Conservation (phyloP, 2,329 filamentous ascomycete genomes). For the Trichothecium roseum region DNA sequence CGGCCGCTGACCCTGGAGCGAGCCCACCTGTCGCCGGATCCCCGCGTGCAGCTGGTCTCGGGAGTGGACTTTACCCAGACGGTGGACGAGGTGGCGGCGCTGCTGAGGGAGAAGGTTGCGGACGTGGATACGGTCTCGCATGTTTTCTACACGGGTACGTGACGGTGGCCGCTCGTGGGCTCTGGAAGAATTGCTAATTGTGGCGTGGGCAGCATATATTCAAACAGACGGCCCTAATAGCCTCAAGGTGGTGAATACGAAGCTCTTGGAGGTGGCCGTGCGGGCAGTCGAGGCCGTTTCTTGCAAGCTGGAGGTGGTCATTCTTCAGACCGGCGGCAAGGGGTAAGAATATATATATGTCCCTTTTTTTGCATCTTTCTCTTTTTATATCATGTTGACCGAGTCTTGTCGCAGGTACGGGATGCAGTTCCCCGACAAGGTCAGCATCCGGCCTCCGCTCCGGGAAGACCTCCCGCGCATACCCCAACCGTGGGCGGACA, state of each 20-base stretch:
- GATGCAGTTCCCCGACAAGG: conserved; percentile 6
- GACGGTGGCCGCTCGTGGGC: too few species aligned
- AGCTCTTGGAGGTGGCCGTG: conserved; percentile 4
- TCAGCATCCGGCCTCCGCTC: conserved; percentile 6
- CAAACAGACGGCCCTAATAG: conserved; percentile 1
- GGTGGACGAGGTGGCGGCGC: conserved; percentile 3
- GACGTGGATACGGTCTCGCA: conserved; percentile 8
- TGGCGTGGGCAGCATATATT: conserved; percentile 8
- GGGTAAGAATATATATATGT: conserved; percentile 1
- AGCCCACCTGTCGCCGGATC: conserved; percentile 3
- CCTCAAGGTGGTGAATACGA: conserved; percentile 2
- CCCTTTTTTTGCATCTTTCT: too few species aligned
- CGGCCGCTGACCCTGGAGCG: conserved; percentile 5
- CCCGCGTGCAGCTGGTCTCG: conserved; percentile 5
- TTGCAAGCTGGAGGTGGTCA: conserved; percentile 4
- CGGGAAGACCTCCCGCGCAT: conserved; percentile 6
- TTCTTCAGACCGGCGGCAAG: conserved; percentile 10
- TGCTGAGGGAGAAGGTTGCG: conserved; percentile 4
- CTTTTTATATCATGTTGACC: too few species aligned
- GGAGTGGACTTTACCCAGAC: conserved; percentile 7
- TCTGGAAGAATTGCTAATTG: background rate
- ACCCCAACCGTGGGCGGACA: conserved; percentile 8
- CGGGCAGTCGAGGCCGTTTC: conserved; percentile 4
- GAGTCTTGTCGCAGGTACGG: conserved; percentile 8
- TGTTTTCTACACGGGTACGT: conserved; percentile 8